Conservation (phyloP, 2,329 filamentous ascomycete genomes). For the Fusarium albidum region DNA sequence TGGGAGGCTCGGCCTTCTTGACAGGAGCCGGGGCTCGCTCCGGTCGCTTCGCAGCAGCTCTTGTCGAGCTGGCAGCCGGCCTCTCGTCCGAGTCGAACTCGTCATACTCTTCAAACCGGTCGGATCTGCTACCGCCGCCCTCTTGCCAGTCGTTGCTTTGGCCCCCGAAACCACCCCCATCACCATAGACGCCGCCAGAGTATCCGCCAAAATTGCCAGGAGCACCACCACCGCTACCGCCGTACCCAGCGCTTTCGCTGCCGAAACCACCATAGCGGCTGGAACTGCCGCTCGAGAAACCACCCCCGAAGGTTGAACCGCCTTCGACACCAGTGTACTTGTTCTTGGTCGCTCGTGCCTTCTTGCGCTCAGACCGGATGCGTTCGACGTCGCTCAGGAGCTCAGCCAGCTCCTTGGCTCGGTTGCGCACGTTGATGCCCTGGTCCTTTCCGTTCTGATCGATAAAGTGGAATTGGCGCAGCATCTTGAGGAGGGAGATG, state of each 20-base stretch:
- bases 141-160: conserved; percentile 77
- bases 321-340: conserved; percentile 97
- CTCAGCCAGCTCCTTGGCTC: conserved; percentile 94
- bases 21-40: conserved; percentile 42
- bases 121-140: conserved; percentile 61
- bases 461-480: conserved; percentile 98
- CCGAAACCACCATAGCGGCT: conserved; percentile 90
- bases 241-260: conserved; percentile 80
- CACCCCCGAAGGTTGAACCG: conserved; percentile 68
- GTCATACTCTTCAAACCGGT: conserved; percentile 96
- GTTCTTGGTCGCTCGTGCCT: conserved; percentile 86
- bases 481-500: conserved; percentile 95
- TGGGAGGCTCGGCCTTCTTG: conserved; percentile 68
- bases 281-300: conserved; percentile 57
- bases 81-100: conserved; percentile 83
- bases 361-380: conserved; percentile 85
- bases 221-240: conserved; percentile 54
- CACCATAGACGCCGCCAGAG: conserved; percentile 85
- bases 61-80: conserved; percentile 57
- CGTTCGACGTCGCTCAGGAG: conserved; percentile 91
- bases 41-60: conserved; percentile 45
- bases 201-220: conserved; percentile 63
- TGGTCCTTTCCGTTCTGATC: conserved; percentile 97
- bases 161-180: conserved; percentile 92
- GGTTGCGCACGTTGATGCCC: conserved; percentile 95